Conservation (phyloP, 768 basidiomycete genomes). For the Russula vinacea region DNA sequence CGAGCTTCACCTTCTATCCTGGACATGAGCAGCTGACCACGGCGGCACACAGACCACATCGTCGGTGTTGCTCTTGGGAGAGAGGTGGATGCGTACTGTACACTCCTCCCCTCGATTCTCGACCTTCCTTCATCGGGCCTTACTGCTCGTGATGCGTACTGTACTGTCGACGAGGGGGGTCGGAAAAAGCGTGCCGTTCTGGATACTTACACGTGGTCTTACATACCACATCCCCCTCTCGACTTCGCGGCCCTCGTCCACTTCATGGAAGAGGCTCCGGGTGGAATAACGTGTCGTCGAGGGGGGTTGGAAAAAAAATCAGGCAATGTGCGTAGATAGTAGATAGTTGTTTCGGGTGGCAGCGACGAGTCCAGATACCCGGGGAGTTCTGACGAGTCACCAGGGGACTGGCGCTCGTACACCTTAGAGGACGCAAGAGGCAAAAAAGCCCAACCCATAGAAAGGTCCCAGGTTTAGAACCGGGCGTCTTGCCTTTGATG, state of each 20-base stretch:
- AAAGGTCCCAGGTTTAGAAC: constrained; percentile 24
- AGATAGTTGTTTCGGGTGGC: not conserved
- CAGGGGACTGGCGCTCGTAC: constrained; percentile 24
- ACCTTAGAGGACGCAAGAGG: constrained; percentile 23
- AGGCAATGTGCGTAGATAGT: not conserved
- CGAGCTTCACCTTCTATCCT: not conserved
- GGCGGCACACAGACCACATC: not conserved
- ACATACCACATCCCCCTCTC: not conserved
- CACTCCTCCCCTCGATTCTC: not conserved
- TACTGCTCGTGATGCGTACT: not conserved
- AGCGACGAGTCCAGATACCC: constrained; percentile 21
- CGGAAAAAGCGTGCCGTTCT: not conserved
- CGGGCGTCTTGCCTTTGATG: constrained; percentile 22
- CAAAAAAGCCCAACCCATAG: constrained; percentile 3
- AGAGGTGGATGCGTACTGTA: not conserved
- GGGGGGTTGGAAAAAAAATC: constrained; percentile 6
- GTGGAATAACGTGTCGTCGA: not conserved
- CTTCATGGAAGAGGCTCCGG: not conserved
- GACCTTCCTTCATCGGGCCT: not conserved
- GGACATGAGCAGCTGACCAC: not conserved
- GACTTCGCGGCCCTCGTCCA: not conserved
- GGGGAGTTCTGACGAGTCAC: constrained; percentile 25
- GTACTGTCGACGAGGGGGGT: not conserved
- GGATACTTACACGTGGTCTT: not conserved
- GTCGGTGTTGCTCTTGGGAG: not conserved